phyloP scores from a whole-genome alignment of 495 filamentous ascomycete genomes.

The Neohortaea acidophila region DNA sequence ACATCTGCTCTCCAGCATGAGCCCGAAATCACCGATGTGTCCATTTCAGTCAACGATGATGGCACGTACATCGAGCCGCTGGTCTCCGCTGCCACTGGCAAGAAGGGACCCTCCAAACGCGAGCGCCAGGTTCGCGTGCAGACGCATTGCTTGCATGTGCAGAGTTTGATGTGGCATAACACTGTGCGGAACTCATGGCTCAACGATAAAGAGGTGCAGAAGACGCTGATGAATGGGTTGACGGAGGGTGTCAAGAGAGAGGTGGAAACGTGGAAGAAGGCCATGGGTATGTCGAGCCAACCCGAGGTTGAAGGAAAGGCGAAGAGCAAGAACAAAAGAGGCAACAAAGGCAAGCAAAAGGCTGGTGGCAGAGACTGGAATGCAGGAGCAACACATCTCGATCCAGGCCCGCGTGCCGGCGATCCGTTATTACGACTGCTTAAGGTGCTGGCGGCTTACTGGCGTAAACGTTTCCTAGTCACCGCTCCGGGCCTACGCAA shows the following conservation, averaged over 20 bases:
- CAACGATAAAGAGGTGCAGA: constrained; percentile 64
- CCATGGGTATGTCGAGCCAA: constrained; percentile 42
- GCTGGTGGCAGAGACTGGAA: constrained; percentile 60
- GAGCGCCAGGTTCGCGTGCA: constrained; percentile 60
- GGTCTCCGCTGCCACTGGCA: constrained; percentile 28
- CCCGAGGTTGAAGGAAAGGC: constrained; percentile 26
- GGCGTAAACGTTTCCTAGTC: constrained; percentile 71
- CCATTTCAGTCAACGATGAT: constrained; percentile 12
- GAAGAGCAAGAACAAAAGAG: constrained; percentile 16
- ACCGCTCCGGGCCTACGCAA: constrained; percentile 74
- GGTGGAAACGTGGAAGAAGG: constrained; percentile 56
- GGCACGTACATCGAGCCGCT: constrained; percentile 11
- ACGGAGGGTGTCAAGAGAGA: constrained; percentile 51
- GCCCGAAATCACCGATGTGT: constrained; percentile 13
- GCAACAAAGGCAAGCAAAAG: constrained; percentile 9
- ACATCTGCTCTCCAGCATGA: background rate
- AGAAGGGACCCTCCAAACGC: constrained; percentile 71
- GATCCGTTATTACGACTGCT: constrained; percentile 74
- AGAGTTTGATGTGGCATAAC: constrained; percentile 78
- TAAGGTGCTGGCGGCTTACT: constrained; percentile 61
- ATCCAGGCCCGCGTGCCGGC: constrained; percentile 29
- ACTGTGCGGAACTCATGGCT: constrained; percentile 72
- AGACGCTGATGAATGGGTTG: constrained; percentile 56
- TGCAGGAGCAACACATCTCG: constrained; percentile 33
- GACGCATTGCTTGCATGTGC: constrained; percentile 82